Conservation (phyloP, 805 yeast genomes). For the Monosporozyma yasuniensis region DNA sequence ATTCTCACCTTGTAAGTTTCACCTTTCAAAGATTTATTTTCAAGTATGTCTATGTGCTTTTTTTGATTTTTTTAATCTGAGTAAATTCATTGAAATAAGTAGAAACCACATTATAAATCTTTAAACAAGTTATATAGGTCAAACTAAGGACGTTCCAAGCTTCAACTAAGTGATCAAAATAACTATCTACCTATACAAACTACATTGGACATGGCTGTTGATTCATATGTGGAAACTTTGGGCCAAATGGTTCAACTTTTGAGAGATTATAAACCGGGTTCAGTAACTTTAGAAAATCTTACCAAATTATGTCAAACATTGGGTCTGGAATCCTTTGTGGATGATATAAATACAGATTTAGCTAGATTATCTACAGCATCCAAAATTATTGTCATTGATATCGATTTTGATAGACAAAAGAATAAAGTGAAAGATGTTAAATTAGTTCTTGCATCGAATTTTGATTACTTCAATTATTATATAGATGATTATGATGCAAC, state of each 20-base stretch:
- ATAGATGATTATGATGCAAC: conserved; percentile 5
- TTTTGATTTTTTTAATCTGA: background rate
- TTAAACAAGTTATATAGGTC: no score
- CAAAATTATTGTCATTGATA: conserved; percentile 31
- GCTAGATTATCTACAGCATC: conserved; percentile 31
- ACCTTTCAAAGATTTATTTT: background rate
- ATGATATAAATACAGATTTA: conserved; percentile 20
- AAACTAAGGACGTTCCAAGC: no score
- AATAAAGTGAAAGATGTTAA: conserved; percentile 28
- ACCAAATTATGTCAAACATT: conserved; percentile 29
- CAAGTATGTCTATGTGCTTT: background rate
- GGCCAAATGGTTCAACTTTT: conserved; percentile 25
- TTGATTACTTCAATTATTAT: conserved; percentile 30
- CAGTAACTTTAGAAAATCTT: conserved; percentile 25
- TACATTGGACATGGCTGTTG: conserved; percentile 15
- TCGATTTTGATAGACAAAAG: conserved; percentile 24
- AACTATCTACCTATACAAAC: no score
- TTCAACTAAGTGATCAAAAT: no score
- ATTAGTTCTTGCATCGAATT: conserved; percentile 30
- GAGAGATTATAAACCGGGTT: conserved; percentile 29
- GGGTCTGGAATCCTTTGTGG: conserved; percentile 29
- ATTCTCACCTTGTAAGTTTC: background rate
- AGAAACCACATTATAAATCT: no score
- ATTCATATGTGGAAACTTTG: conserved; percentile 21
- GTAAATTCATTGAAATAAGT: background rate